phyloP scores from a whole-genome alignment of 139 green algal genomes.

The Deuterostichococcus epilithicus region DNA sequence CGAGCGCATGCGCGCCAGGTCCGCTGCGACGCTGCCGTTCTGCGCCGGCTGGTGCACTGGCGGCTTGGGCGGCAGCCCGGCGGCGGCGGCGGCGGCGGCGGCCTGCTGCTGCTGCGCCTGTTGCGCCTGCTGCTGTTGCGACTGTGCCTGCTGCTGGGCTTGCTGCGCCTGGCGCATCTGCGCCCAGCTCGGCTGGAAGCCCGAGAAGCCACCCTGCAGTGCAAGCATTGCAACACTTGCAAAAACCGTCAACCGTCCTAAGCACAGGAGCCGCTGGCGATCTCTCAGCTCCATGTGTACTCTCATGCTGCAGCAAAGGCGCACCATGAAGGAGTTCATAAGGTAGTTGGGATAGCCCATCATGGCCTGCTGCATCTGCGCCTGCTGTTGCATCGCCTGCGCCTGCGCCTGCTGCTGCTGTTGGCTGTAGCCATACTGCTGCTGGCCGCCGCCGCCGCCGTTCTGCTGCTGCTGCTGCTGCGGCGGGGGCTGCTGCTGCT shows the following conservation, averaged over 20 bases:
- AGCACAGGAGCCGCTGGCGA: no score
- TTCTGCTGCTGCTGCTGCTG: neutral
- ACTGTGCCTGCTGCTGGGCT: neutral
- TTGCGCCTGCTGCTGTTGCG: constrained; percentile 10
- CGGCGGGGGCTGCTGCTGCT: neutral
- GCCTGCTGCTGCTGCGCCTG: constrained; percentile 2
- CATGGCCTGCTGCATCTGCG: neutral
- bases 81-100: no score
- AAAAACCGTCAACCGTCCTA: no score
- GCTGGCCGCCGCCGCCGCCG: no score
- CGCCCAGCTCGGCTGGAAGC: neutral
- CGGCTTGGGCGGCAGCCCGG: neutral
- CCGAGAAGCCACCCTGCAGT: neutral
- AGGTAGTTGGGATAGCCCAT: neutral
- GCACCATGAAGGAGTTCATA: neutral
- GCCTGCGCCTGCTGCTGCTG: neutral
- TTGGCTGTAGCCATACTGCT: no score
- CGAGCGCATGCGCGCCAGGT: no score
- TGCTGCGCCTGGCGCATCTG: constrained; percentile 3
- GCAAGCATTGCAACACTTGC: no score
- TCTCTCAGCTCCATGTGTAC: no score
- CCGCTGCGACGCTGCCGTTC: no score
- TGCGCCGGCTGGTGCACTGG: no score
- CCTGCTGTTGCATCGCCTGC: no score
- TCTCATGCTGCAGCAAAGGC: no score